Base-by-base conservation (phyloP, 345 rosid species). In the Abelmoschus esculentus region DNA sequence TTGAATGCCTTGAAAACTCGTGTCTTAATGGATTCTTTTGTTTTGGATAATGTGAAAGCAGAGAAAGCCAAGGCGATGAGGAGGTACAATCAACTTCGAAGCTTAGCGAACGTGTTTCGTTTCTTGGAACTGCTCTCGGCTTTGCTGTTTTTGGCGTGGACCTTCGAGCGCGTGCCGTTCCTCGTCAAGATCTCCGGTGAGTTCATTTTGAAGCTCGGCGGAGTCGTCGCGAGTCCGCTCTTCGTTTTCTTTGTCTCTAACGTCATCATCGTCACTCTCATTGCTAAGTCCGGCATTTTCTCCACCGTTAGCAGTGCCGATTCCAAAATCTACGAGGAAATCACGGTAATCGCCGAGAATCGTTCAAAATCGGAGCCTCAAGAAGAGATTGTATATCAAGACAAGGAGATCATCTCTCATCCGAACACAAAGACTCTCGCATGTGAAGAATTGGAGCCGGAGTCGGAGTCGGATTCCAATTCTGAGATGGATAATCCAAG, bases 171-270 rank as follows among this genome's bases (percentile, higher is more conserved):
- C 28, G 76, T 90, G 66, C 97, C 96, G 0, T 72, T 85, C 71
- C 83, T 74, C 58, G 4, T 86, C 47, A 72, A 34, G 38, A 75
- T 87, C 72, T 84, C 83, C 73, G 72, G 75, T 29, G 77, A 77
- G 15, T 84, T 80, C 61, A 68, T 86, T 72, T 83, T 79, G 61
- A 76, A 70, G 46, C 22, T 83, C 57, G 67, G 80, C 62, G 72
- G 65, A 54, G 70, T 91, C 29, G 44, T 88, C 5, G 69, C 84
- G 0, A 79, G 82, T 56, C 97, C 86, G 62, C 73, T 80, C 54
- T 86, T 86, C 62, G 85, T 81, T 26, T 91, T 91, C 90, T 8
- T 86, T 61, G 54, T 86, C 83, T 84, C 80, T 61, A 90, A 92
- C 72, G 81, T 53, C 70, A 87, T 89, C 76, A 81, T 88, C 74